These are phyloP conservation scores for Dictyostelium firmibasis DNA, from an alignment of 78 protist species.

Conservation along the genomic window DNA sequence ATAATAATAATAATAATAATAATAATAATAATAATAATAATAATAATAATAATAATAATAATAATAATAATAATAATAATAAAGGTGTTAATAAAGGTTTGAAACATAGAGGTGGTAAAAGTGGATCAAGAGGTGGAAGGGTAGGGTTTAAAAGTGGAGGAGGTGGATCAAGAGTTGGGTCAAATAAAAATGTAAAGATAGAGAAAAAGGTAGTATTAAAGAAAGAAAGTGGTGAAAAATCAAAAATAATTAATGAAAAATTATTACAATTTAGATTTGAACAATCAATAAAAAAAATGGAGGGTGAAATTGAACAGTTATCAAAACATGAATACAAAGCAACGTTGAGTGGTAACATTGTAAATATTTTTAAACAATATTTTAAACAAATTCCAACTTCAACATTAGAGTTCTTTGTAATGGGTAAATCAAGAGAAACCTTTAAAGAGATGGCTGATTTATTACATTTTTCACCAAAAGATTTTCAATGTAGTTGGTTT, in stretches of 20 bases:
- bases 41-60: slow-evolving; percentile 21
- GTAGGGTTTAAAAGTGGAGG: background rate
- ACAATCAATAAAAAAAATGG: background rate
- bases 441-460: slow-evolving; percentile 70
- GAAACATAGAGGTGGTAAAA: background rate
- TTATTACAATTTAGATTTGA: background rate
- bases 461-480: slow-evolving; percentile 59
- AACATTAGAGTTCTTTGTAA: slow-evolving; percentile 63
- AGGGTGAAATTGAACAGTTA: slow-evolving; percentile 6
- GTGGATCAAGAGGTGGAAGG: background rate
- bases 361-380: slow-evolving; percentile 29
- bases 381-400: slow-evolving; percentile 43
- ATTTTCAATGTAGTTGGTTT: slow-evolving; percentile 71
- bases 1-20: slow-evolving; percentile 1
- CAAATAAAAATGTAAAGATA: background rate
- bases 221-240: background rate
- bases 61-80: slow-evolving; percentile 4
- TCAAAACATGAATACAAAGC: background rate
- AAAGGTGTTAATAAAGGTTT: background rate
- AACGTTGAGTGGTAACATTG: slow-evolving; percentile 26
- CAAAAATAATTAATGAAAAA: background rate
- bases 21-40: background rate
- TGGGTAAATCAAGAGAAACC: slow-evolving; percentile 54
- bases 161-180: background rate
- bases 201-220: background rate